Percentiles rank a stretch among this genome's conserved stretches.
Conservation (phyloP, 2,329 filamentous ascomycete genomes). For the Colletotrichum sp. region DNA sequence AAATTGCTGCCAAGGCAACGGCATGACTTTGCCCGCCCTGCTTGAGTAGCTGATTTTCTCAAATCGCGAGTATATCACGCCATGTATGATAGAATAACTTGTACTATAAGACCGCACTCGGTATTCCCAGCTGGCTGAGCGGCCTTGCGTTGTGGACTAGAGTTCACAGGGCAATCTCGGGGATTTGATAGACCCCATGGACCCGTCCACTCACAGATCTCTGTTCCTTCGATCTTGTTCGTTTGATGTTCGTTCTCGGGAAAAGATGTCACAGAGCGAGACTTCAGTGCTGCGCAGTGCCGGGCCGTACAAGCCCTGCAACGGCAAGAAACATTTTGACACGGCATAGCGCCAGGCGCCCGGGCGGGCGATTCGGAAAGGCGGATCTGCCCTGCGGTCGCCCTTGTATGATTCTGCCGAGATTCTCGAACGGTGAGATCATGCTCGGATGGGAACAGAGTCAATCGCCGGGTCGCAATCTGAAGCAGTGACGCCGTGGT, state of each 20-base stretch:
- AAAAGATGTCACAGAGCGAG: neutral
- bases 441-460: neutral
- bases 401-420: neutral
- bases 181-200: neutral
- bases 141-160: neutral
- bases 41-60: neutral
- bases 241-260: neutral
- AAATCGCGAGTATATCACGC: neutral
- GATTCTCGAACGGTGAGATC: conserved; percentile 3
- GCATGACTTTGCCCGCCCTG: neutral
- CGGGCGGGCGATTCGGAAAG: neutral
- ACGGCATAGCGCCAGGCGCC: neutral
- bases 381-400: neutral
- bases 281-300: neutral
- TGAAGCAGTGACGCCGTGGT: conserved; percentile 18
- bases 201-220: neutral
- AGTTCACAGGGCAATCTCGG: neutral
- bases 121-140: neutral
- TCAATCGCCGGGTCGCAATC: neutral
- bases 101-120: neutral
- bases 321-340: neutral
- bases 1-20: neutral
- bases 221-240: neutral
- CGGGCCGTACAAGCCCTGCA: neutral
- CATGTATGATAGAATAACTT: conserved; percentile 19